A percentile compares a stretch with the other conserved stretches of the same genome.
These are phyloP conservation scores for Triticum monococcum DNA, from an alignment of 176 grass and related monocot species.

Conservation along the genomic window DNA sequence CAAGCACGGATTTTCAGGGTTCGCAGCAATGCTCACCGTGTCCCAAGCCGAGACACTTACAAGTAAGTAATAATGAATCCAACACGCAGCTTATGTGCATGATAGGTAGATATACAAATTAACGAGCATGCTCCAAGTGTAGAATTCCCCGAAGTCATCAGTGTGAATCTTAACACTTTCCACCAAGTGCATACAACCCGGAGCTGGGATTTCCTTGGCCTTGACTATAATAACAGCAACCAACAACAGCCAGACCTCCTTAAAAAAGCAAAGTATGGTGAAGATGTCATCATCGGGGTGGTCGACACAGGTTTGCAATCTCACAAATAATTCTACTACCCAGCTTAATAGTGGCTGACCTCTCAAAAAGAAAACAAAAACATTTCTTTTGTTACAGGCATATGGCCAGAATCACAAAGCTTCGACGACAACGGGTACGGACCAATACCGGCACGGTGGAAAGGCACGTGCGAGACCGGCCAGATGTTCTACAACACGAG, in stretches of 20 bases:
- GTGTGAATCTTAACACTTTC: slow-evolving; percentile 10
- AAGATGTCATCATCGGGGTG: slow-evolving; percentile 44
- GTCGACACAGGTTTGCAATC: slow-evolving; percentile 23
- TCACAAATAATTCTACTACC: not conserved
- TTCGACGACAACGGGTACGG: too few relatives aligned
- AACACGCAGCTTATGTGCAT: too few relatives aligned
- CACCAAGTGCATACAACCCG: slow-evolving; percentile 17
- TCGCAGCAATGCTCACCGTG: slow-evolving; percentile 18
- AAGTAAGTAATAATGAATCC: not conserved
- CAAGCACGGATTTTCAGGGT: slow-evolving; percentile 15
- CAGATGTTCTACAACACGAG: too few relatives aligned
- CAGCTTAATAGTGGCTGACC: not conserved
- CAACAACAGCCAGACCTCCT: not conserved
- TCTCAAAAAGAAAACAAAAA: too few relatives aligned
- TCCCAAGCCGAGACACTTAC: not conserved
- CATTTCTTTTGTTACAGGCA: not conserved
- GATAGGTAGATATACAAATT: too few relatives aligned
- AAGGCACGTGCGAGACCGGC: too few relatives aligned
- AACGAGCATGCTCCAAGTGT: not conserved
- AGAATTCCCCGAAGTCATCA: slow-evolving; percentile 44
- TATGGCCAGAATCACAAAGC: slow-evolving; percentile 22
- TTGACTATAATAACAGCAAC: not conserved
- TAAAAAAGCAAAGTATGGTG: slow-evolving; percentile 34
- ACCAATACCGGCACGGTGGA: too few relatives aligned
- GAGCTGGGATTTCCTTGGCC: slow-evolving; percentile 46